Base-by-base conservation (phyloP, 2,329 filamentous ascomycete species). In the Knoxdaviesia capensis region DNA sequence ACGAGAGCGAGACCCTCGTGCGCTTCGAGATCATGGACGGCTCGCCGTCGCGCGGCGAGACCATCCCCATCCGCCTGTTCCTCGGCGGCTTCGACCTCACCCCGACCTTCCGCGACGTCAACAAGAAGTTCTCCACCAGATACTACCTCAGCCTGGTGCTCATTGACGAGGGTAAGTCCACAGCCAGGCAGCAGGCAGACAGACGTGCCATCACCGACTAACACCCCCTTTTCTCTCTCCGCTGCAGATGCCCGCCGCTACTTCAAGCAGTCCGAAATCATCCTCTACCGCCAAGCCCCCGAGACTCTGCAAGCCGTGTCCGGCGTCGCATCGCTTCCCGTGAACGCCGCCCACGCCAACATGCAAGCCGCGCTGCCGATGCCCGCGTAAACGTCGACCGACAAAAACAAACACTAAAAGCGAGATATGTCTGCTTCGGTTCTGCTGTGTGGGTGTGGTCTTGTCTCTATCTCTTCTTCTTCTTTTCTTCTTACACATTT, bases 11-110 rank as follows among this genome's bases (percentile, higher is more conserved):
- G 64, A 98, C 90, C 3, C 64, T 98, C 52, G 90, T 98, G 44
- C 77, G 92, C 49, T 98, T 98, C 53, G 90, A 98, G 80, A 98
- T 98, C 56, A 98, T 98, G 90, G 90, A 98, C 58, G 90, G 90
- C 46, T 96, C 88, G n/a, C 90, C 90, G 33, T 94, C 87, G 42
- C 73, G 90, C 66, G 86, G 83, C 71, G 77, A 71, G 65, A 96
- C 90, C 2, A 98, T 98, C 47, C 90, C 90, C 28, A 98, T 98
- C 55, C 74, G 90, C 52, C 69, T 98, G 43, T 98, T 98, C 74
- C 74, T 98, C 7, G 90, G 90, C 46, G 90, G 90, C 41, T 98
- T 98, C 58, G 92, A 98, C 60, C 64, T 98, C 48, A 98, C 90
- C 5, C 90, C 90, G 10, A 98, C 90, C 8, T 98, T 98, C 73